These are phyloP conservation scores for Phytophthora sp. DNA, from an alignment of 352 stramenopile genomes.

Conservation along the genomic window DNA sequence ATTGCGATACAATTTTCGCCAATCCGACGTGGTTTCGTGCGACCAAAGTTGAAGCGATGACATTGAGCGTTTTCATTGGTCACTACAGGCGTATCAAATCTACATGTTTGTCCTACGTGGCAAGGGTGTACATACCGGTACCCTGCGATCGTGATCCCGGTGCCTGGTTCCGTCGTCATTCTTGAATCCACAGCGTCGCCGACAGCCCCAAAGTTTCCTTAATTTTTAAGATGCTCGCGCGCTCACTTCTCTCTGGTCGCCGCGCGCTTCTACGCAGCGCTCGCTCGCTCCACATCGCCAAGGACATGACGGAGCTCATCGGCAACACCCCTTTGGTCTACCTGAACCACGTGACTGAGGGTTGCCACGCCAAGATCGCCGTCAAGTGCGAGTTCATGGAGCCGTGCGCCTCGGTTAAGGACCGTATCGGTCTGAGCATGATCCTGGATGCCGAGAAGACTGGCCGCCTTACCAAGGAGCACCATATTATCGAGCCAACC, in stretches of 20 bases:
- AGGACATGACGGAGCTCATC: slow-evolving; percentile 95
- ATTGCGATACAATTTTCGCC: slow-evolving; percentile 15
- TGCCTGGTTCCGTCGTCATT: slow-evolving; percentile 20
- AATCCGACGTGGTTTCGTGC: slow-evolving; percentile 5
- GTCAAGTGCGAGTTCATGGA: slow-evolving; percentile 93
- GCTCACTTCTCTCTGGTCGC: slow-evolving; percentile 26
- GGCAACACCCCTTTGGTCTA: slow-evolving; percentile 95
- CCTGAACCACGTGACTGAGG: slow-evolving; percentile 86
- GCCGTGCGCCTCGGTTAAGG: slow-evolving; percentile 88
- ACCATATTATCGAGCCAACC: slow-evolving; percentile 93
- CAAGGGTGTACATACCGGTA: not conserved
- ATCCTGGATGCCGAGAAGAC: slow-evolving; percentile 78
- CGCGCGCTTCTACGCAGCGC: slow-evolving; percentile 35
- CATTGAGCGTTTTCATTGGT: not conserved
- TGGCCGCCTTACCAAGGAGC: slow-evolving; percentile 73
- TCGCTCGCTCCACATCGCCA: slow-evolving; percentile 86
- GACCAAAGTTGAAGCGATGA: not conserved
- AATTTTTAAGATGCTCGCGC: slow-evolving; percentile 41
- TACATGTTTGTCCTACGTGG: slow-evolving; percentile 2
- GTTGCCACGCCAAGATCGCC: slow-evolving; percentile 84
- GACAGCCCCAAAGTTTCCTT: not conserved
- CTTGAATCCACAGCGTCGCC: slow-evolving; percentile 20
- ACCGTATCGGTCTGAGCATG: slow-evolving; percentile 89
- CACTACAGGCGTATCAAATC: not conserved
- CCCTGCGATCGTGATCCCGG: not conserved